A percentile compares a stretch with the other conserved stretches of the same genome.
Conservation (phyloP, 441 rosid species). For the Erysimum pusillum region DNA sequence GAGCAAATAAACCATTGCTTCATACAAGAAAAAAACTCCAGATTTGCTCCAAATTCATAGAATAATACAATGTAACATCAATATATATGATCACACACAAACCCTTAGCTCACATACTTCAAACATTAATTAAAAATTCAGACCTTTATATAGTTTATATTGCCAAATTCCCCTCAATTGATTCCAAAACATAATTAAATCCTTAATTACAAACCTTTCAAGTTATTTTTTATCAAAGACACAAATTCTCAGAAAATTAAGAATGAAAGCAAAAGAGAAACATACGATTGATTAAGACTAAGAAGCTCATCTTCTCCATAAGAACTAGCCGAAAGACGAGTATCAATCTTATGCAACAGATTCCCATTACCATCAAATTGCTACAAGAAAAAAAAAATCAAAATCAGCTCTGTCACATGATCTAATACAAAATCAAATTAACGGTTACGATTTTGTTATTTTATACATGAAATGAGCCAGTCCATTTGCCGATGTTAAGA, state of each 20-base stretch:
- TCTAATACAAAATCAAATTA: background rate
- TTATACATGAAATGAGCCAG: constrained; percentile 77
- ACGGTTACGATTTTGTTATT: background rate
- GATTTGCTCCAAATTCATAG: too few relatives aligned
- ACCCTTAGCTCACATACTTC: too few relatives aligned
- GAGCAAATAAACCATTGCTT: too few relatives aligned
- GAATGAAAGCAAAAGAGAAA: background rate
- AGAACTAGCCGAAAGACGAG: constrained; percentile 74
- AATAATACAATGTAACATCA: too few relatives aligned
- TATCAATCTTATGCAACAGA: constrained; percentile 72
- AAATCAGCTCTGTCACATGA: background rate
- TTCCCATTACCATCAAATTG: constrained; percentile 85
- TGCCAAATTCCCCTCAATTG: background rate
- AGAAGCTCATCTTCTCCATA: constrained; percentile 91
- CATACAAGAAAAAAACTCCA: too few relatives aligned
- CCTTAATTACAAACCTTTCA: background rate
- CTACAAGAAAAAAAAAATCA: constrained; percentile 48
- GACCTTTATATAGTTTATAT: too few relatives aligned
- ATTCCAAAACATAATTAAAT: background rate
- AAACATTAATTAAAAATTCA: too few relatives aligned
- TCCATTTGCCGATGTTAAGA: constrained; percentile 83
- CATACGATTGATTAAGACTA: constrained; percentile 94
- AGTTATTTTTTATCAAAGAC: background rate
- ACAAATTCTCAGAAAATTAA: background rate
- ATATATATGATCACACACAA: too few relatives aligned